Evolutionary conservation across 1,284 basidiomycete genomes (phyloP).

Genomic region (Fistulinella cinereoalba): DNA sequence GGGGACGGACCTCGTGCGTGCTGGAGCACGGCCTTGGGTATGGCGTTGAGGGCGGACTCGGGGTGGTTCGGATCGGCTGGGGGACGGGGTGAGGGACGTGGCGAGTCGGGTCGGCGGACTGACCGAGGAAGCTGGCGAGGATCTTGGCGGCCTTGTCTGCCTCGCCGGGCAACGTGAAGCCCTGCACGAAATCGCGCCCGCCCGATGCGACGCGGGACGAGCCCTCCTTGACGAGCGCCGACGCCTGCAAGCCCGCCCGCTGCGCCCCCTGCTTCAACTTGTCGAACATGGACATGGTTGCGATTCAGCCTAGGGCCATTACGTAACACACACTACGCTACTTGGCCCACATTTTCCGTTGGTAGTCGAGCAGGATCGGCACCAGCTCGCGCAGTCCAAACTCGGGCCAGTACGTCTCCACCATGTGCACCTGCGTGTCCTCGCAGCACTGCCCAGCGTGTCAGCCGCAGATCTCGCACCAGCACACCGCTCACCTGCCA

Average conservation of each 20-base stretch:
- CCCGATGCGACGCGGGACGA: slow-evolving; percentile 67
- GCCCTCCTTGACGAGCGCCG: slow-evolving; percentile 66
- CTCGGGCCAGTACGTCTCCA: slow-evolving; percentile 91
- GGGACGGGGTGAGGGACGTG: neutral
- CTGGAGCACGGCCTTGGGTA: slow-evolving; percentile 92
- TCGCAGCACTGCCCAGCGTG: slow-evolving; percentile 58
- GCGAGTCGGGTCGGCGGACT: slow-evolving; percentile 23
- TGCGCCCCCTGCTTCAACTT: slow-evolving; percentile 79
- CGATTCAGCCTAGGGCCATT: slow-evolving; percentile 2
- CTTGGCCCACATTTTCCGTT: slow-evolving; percentile 63
- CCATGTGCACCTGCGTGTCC: slow-evolving; percentile 89
- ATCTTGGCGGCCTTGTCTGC: slow-evolving; percentile 92
- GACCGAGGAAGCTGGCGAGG: slow-evolving; percentile 85
- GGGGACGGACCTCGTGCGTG: slow-evolving; percentile 72
- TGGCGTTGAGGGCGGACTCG: slow-evolving; percentile 89
- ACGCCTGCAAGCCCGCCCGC: slow-evolving; percentile 78
- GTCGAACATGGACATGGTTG: slow-evolving; percentile 64
- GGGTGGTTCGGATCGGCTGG: slow-evolving; percentile 87
- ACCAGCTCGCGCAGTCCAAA: slow-evolving; percentile 88
- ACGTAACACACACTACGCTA: slow-evolving; percentile 16
- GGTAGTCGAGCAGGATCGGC: slow-evolving; percentile 84
- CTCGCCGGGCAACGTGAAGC: slow-evolving; percentile 84
- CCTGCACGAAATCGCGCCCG: slow-evolving; percentile 73
- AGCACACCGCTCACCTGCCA: slow-evolving; percentile 76
- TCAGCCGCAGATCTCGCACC: neutral